Conservation (phyloP, 495 filamentous ascomycete species). For the Podospora comata region DNA sequence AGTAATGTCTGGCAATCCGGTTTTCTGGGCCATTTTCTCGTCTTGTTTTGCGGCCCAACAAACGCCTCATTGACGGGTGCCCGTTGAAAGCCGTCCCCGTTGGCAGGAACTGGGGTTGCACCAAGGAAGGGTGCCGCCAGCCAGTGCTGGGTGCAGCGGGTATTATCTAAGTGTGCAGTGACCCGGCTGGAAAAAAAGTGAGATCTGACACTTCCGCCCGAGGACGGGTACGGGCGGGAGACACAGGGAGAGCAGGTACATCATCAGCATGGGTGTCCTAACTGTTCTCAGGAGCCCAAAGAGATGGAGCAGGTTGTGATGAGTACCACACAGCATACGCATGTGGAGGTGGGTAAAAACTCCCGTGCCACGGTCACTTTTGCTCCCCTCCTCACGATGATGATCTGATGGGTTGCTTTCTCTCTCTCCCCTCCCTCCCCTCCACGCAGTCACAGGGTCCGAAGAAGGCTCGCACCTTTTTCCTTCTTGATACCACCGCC, state of each 20-base stretch:
- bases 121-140: slow-evolving; percentile 11
- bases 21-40: slow-evolving; percentile 5
- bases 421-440: not conserved
- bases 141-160: slow-evolving; percentile 15
- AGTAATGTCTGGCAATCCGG: slow-evolving; percentile 13
- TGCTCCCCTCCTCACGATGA: not conserved
- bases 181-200: slow-evolving; percentile 25
- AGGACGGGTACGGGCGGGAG: slow-evolving; percentile 8
- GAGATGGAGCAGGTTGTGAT: not conserved
- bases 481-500: not conserved
- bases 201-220: slow-evolving; percentile 29
- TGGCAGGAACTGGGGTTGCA: slow-evolving; percentile 23
- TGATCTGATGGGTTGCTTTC: not conserved
- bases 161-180: slow-evolving; percentile 17
- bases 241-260: slow-evolving; percentile 19
- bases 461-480: slow-evolving; percentile 9
- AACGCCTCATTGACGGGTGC: not conserved
- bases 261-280: slow-evolving; percentile 16
- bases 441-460: slow-evolving; percentile 10
- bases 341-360: not conserved
- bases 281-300: not conserved
- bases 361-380: not conserved
- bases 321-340: not conserved
- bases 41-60: not conserved
- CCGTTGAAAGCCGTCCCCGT: slow-evolving; percentile 21